Evolutionary conservation across 2,329 filamentous ascomycete genomes (phyloP).

Genomic region (Beauveria varroae): DNA sequence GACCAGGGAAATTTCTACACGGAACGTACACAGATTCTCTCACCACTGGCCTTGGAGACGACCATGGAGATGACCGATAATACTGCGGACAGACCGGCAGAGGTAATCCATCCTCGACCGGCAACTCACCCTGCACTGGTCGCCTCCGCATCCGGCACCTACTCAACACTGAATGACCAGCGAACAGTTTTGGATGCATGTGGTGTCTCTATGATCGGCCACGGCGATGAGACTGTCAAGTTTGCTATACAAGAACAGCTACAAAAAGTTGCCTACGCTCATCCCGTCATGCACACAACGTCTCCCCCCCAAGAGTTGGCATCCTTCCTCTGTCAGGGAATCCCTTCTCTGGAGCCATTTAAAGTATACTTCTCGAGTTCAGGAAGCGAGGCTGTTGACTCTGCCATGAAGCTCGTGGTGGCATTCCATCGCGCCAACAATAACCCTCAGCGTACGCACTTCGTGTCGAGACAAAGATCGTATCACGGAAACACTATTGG

Average conservation of each 20-base stretch:
- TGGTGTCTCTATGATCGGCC: not conserved
- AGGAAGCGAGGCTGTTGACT: conserved; percentile 36
- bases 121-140: no score
- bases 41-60: no score
- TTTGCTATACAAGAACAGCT: not conserved
- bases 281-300: not conserved
- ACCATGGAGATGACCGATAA: no score
- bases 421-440: conserved; percentile 39
- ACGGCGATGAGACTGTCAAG: not conserved
- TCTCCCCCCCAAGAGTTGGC: not conserved
- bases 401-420: conserved; percentile 39
- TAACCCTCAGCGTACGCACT: conserved; percentile 26
- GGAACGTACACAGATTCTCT: no score
- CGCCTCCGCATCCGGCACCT: no score
- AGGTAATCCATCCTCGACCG: no score
- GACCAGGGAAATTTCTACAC: no score
- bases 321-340: not conserved
- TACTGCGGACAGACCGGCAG: no score
- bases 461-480: conserved; percentile 35
- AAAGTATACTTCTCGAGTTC: conserved; percentile 10
- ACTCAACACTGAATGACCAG: no score
- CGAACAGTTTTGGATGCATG: not conserved
- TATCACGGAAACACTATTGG: conserved; percentile 52
- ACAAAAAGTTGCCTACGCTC: not conserved
- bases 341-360: not conserved